Conservation (phyloP, 1,139 yeast species). For the Pichia sp. region DNA sequence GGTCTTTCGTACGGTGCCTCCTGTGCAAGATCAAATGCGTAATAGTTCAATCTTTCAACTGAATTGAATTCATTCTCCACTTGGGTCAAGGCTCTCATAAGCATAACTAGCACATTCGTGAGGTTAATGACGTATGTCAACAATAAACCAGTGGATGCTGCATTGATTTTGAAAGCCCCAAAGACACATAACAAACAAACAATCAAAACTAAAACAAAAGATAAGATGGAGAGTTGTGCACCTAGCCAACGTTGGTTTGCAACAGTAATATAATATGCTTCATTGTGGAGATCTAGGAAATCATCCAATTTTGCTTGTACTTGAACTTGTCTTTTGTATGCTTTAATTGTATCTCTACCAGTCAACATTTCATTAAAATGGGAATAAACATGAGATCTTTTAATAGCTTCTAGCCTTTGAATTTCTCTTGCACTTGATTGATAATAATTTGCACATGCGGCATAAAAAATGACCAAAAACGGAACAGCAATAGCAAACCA, state of each 20-base stretch:
- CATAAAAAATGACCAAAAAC: constrained; percentile 27
- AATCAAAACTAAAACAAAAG: constrained; percentile 38
- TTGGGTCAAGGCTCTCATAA: constrained; percentile 43
- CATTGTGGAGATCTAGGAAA: constrained; percentile 56
- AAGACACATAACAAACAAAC: constrained; percentile 54
- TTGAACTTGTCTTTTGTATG: constrained; percentile 38
- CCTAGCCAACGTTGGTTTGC: constrained; percentile 79
- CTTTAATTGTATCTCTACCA: constrained; percentile 49
- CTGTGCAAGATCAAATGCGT: constrained; percentile 47
- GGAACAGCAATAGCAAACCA: constrained; percentile 47
- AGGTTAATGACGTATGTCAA: constrained; percentile 50
- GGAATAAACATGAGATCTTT: constrained; percentile 54
- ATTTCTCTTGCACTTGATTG: constrained; percentile 57
- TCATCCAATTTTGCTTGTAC: constrained; percentile 43
- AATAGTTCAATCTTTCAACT: constrained; percentile 39
- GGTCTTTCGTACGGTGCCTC: constrained; percentile 50
- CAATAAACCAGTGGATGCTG: constrained; percentile 67
- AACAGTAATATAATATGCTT: constrained; percentile 57
- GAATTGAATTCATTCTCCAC: constrained; percentile 47
- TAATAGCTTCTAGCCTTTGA: constrained; percentile 54
- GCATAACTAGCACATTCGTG: constrained; percentile 39
- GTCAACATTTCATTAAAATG: constrained; percentile 52
- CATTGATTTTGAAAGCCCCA: constrained; percentile 51
- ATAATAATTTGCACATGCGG: constrained; percentile 37
- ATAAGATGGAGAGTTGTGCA: constrained; percentile 51